Conservation (phyloP, 768 basidiomycete genomes). For the Sistotremastrum niveocremeum region DNA sequence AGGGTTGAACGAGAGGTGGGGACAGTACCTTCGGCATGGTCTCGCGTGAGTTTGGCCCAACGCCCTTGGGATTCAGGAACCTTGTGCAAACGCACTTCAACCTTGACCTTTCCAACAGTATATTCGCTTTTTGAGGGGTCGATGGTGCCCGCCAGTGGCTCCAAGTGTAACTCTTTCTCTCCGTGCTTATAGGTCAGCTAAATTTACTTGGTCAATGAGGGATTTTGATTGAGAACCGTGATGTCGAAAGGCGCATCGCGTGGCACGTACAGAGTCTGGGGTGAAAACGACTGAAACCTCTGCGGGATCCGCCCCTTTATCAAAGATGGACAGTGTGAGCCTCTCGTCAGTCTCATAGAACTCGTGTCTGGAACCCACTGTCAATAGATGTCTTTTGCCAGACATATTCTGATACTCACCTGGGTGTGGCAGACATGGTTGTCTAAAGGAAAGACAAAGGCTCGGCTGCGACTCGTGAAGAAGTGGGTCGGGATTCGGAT, state of each 20-base stretch:
- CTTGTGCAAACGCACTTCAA: slow-evolving; percentile 75
- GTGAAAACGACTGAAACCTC: slow-evolving; percentile 50
- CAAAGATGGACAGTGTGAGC: slow-evolving; percentile 63
- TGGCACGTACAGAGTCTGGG: slow-evolving; percentile 39
- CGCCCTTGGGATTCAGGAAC: slow-evolving; percentile 32
- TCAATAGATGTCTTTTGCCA: too few species aligned
- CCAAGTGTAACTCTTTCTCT: slow-evolving; percentile 55
- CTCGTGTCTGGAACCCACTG: slow-evolving; percentile 43
- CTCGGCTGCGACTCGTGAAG: too few species aligned
- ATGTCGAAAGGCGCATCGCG: background rate
- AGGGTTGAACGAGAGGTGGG: slow-evolving; percentile 7
- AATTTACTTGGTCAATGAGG: slow-evolving; percentile 3
- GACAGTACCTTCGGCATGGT: too few species aligned
- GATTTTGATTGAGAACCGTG: background rate
- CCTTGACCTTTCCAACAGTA: slow-evolving; percentile 73
- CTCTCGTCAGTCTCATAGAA: slow-evolving; percentile 79
- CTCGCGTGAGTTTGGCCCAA: slow-evolving; percentile 48
- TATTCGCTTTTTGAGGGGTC: slow-evolving; percentile 45
- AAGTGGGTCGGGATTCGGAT: too few species aligned
- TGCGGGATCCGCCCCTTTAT: slow-evolving; percentile 57
- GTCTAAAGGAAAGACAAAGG: too few species aligned
- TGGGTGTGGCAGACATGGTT: slow-evolving; percentile 2
- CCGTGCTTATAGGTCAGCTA: slow-evolving; percentile 54
- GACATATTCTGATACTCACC: background rate
- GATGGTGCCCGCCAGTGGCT: slow-evolving; percentile 77